Percentiles rank a stretch among this genome's conserved stretches.
phyloP scores from a whole-genome alignment of 306 rosid genomes.

The Lathyrus tuberosus region DNA sequence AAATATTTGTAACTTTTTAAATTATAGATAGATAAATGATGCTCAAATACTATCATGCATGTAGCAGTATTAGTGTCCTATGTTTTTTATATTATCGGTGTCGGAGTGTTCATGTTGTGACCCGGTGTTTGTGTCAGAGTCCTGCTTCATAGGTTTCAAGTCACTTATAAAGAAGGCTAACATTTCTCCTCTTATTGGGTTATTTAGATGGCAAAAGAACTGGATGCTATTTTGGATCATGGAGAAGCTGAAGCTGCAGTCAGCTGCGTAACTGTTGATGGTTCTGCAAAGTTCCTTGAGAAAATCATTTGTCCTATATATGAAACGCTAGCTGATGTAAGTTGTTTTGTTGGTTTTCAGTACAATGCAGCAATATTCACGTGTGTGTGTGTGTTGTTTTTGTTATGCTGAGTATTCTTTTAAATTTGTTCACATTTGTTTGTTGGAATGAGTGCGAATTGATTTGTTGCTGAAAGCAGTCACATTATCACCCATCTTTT shows the following conservation, averaged over 20 bases:
- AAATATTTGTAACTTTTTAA: too few relatives aligned
- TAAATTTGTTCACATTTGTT: constrained; percentile 5
- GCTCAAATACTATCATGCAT: too few relatives aligned
- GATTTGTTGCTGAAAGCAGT: constrained; percentile 12
- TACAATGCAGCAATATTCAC: constrained; percentile 25
- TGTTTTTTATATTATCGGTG: too few relatives aligned
- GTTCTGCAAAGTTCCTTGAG: constrained; percentile 72
- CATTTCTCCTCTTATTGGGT: constrained; percentile 13
- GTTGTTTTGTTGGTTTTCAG: constrained; percentile 41
- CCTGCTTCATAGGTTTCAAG: constrained; percentile 2
- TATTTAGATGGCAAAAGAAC: constrained; percentile 88
- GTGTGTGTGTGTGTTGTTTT: background rate
- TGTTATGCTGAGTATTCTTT: constrained; percentile 27
- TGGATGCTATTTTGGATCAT: constrained; percentile 88
- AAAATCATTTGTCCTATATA: constrained; percentile 75
- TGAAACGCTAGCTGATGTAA: constrained; percentile 48
- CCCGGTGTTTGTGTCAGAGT: too few relatives aligned
- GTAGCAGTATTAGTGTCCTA: too few relatives aligned
- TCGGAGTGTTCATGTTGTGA: too few relatives aligned
- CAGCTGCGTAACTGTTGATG: constrained; percentile 58
- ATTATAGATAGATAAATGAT: too few relatives aligned
- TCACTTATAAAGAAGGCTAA: constrained; percentile 22
- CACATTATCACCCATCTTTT: background rate
- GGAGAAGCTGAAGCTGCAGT: constrained; percentile 67
- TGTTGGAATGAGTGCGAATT: constrained; percentile 32